Base-by-base conservation (phyloP, 306 rosid species). In the Begonia loranthoides region DNA sequence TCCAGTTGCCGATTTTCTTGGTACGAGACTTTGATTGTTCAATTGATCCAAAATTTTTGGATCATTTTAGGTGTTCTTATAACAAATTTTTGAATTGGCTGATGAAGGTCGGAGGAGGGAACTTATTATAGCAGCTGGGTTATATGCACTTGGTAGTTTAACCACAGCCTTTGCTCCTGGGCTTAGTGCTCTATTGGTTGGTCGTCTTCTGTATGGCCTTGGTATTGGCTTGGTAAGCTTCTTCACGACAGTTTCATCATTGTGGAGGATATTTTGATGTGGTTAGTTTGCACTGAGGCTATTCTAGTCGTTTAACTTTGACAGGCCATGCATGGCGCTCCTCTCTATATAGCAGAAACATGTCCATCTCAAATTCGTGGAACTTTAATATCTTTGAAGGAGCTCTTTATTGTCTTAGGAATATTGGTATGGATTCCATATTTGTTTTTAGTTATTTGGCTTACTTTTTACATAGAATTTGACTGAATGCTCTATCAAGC, bases 241-340 rank as follows among this genome's bases (percentile, higher is more conserved):
- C 56, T 66, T 46, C 44, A 45, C 55, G 53, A 28, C 40, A 47
- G 12, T 38, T 38, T 44, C 45, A 13, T 34, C 2, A 12, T 6
- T 6, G 17, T 1, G 36, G 36, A 43, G 64, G 47, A 63, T 22
- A 54, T 14, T 46, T n/a, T 11, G 43, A 48, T 61, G 57, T 17
- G 10, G 12, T 47, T 34, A 41, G 28, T 49, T 9, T 22, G 50
- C 41, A 33, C 50, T 58, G 52, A 45, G 36, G 36, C 36, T 28
- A 28, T 28, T 28, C 36, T 28, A 28, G 36, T 28, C 8, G 65
- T 60, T 69, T 65, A 8, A 6, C 16, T 47, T 59, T 70, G 52
- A 41, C 92, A 90, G 97, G 95, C 97, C 68, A 90, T 90, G 97
- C 94, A 85, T 67, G 95, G 97, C 5, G 97, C 97, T 76, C 97